Evolutionary conservation across 768 basidiomycete genomes (phyloP), one percentile per base, ranked within the genome.

Genomic region (Agaricus blazei): DNA sequence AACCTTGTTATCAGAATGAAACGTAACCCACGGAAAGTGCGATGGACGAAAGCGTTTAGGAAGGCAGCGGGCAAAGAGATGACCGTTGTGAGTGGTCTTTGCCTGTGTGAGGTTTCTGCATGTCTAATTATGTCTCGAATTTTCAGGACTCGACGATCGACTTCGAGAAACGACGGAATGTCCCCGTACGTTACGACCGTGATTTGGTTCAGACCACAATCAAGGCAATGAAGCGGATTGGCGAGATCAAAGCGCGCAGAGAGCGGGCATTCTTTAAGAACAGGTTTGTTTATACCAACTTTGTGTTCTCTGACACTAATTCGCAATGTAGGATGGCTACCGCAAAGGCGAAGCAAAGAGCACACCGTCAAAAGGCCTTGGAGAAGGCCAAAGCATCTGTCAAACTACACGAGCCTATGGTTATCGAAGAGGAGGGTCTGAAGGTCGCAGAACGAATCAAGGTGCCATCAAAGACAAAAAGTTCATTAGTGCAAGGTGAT

Each of bases 1-100:
- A 41, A 34, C 26, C 52, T 51, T 19, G 52, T 29, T 53, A 48
- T 42, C 38, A 95, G 93, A 72, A 98, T 98, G 97, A 98, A 98
- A 77, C 89, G 97, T 38, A 99, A 98, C 74, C 97, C 97, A 44
- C 87, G 97, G 58, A 99, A 99, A 73, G 95, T 99, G 37, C 80
- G 92, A 63, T 99, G 97, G 97, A 99, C 97, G 44, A 99, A 99
- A 72, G 97, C 97, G 23, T 99, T 99, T 81, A 83, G 97, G 61
- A 96, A 93, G 72, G 94, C 97, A 19, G 91, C 95, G 49, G 97
- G 97, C 51, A 99, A 98, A 75, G 97, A 99, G 75, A 99, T 99
- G 97, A 95, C 91, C 4, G 89, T 99, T 65, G 95, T 95, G 66
- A 68, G 89, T 72, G 12, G n/a, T 52, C 1, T 41, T 54, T 31